These are phyloP conservation scores for Lasiodiplodia theobromae DNA, from an alignment of 2,329 filamentous ascomycete species.

Conservation along the genomic window DNA sequence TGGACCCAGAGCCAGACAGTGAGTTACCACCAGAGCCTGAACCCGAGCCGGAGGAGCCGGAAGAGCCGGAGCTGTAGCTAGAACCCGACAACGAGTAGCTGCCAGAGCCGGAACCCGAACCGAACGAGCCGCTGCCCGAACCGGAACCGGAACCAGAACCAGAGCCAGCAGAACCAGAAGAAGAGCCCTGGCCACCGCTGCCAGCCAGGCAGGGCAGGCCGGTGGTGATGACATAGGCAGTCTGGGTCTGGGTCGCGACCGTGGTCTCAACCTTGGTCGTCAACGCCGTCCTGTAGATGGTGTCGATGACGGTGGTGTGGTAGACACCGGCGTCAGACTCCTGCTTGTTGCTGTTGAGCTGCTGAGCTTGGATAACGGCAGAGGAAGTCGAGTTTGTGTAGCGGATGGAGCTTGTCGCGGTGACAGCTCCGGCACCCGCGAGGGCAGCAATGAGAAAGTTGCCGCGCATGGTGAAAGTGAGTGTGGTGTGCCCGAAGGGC, in stretches of 20 bases:
- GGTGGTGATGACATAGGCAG: constrained; percentile 12
- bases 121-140: neutral
- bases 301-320: constrained; percentile 15
- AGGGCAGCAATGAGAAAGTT: constrained; percentile 1
- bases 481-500: constrained; percentile 9
- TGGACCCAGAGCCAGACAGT: neutral
- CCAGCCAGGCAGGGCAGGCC: constrained; percentile 3
- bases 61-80: neutral
- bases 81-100: neutral
- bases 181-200: neutral
- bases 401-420: neutral
- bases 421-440: neutral
- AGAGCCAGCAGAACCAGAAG: neutral
- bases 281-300: constrained; percentile 10
- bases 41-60: neutral
- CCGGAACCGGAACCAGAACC: neutral
- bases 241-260: neutral
- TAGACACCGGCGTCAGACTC: neutral
- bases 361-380: neutral
- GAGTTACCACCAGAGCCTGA: neutral
- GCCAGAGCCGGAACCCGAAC: neutral
- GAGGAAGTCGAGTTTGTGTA: constrained; percentile 4
- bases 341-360: constrained; percentile 1
- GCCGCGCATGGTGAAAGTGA: constrained; percentile 6
- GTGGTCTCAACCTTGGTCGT: constrained; percentile 10